A percentile compares a stretch with the other conserved stretches of the same genome.
Evolutionary conservation across 805 yeast species (phyloP).

Genomic region (Lachancea fermentati): DNA sequence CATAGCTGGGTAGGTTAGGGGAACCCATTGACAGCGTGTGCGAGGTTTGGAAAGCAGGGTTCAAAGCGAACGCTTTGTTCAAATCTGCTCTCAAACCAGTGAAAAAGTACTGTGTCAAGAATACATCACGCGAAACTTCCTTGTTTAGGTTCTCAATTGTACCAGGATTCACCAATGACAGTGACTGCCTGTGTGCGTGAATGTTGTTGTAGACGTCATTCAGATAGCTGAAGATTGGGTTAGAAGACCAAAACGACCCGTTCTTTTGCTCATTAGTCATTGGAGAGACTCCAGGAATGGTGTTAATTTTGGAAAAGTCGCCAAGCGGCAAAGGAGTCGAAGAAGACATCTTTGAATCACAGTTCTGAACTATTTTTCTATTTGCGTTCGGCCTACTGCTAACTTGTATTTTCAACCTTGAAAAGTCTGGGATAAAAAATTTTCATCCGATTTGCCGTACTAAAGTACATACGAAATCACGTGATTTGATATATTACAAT

Average conservation of each 20-base stretch:
- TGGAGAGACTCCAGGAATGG: slow-evolving; percentile 53
- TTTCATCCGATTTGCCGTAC: neutral
- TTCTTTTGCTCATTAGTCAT: slow-evolving; percentile 48
- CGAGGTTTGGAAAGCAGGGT: slow-evolving; percentile 94
- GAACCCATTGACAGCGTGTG: slow-evolving; percentile 91
- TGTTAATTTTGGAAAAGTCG: slow-evolving; percentile 57
- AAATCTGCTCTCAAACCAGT: slow-evolving; percentile 96
- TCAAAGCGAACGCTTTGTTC: slow-evolving; percentile 82
- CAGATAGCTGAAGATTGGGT: slow-evolving; percentile 75
- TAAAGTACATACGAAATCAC: neutral
- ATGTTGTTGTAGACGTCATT: slow-evolving; percentile 70
- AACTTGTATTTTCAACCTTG: neutral
- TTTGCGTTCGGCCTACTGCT: neutral
- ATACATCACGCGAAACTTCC: slow-evolving; percentile 92
- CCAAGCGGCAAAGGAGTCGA: slow-evolving; percentile 45
- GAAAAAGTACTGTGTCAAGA: slow-evolving; percentile 82
- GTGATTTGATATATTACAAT: neutral
- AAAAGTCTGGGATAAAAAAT: neutral
- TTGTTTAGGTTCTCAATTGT: slow-evolving; percentile 88
- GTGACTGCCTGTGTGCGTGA: slow-evolving; percentile 69
- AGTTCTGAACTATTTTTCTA: neutral
- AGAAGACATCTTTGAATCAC: slow-evolving; percentile 5
- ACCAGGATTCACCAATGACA: slow-evolving; percentile 88
- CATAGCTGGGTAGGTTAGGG: slow-evolving; percentile 79
- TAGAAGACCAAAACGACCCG: slow-evolving; percentile 62